Evolutionary conservation across 306 rosid species (phyloP).

Genomic region (Casuarina equisetifolia): DNA sequence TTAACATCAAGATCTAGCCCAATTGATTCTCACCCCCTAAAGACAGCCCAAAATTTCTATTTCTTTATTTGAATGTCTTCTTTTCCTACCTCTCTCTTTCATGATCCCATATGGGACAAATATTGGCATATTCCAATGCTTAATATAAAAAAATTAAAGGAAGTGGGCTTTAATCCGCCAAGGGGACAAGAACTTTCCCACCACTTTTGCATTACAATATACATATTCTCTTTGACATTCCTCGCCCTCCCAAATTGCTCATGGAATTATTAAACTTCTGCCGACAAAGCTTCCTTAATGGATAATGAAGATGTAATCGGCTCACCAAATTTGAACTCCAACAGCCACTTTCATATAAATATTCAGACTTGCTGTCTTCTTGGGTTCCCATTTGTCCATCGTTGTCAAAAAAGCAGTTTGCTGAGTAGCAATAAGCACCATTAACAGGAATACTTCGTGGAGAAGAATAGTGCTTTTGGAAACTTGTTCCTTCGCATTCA

Average conservation of each 20-base stretch:
- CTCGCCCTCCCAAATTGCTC: neutral
- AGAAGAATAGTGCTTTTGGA: constrained; percentile 27
- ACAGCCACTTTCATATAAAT: constrained; percentile 8
- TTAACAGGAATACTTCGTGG: constrained; percentile 5
- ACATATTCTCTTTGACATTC: constrained; percentile 19
- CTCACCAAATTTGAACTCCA: constrained; percentile 33
- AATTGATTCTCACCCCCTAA: neutral
- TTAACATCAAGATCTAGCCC: neutral
- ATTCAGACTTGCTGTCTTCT: neutral
- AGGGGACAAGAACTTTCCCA: neutral
- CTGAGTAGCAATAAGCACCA: neutral
- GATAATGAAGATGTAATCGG: constrained; percentile 30
- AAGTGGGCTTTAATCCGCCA: neutral
- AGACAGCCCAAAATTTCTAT: no score
- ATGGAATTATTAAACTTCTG: neutral
- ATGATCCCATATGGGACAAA: neutral
- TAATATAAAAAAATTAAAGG: neutral
- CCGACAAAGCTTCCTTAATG: constrained; percentile 7
- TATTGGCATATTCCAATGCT: neutral
- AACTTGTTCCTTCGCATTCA: constrained; percentile 10
- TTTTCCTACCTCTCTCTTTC: neutral
- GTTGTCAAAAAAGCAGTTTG: neutral
- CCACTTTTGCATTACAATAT: neutral
- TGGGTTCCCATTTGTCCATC: neutral
- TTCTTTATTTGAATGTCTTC: no score